These are phyloP conservation scores for Cyanidioschyzon merolae DNA, from an alignment of 23 red algal genomes.

Conservation along the genomic window DNA sequence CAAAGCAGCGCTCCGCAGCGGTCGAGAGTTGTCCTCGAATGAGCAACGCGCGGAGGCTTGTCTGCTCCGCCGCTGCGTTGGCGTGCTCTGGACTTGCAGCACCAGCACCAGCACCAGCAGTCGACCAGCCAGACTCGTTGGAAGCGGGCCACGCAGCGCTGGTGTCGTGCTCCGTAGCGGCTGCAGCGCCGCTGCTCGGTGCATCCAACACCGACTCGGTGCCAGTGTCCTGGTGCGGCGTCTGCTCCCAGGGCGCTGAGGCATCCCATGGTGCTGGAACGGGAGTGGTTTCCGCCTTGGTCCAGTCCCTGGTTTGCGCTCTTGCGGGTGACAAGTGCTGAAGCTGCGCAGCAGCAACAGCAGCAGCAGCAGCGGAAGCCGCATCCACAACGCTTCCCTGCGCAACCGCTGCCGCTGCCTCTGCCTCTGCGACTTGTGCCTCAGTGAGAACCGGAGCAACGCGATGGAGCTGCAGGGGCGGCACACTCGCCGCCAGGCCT, in stretches of 20 bases:
- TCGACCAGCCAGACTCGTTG: neutral
- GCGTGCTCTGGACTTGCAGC: neutral
- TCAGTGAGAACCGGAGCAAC: neutral
- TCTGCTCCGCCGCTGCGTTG: neutral
- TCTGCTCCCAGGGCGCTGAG: neutral
- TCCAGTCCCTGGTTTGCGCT: neutral
- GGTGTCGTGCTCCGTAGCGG: neutral
- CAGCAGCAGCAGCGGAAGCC: no score
- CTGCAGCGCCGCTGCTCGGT: neutral
- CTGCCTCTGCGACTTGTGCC: neutral
- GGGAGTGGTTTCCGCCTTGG: neutral
- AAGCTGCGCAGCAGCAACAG: neutral
- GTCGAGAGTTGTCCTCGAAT: neutral
- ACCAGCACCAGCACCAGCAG: neutral
- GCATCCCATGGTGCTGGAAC: conserved; percentile 4
- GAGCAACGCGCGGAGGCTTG: neutral
- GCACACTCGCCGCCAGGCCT: conserved; percentile 29
- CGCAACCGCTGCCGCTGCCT: neutral
- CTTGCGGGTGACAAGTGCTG: neutral
- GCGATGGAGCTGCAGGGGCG: neutral
- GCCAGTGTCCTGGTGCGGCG: neutral
- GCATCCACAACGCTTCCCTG: no score
- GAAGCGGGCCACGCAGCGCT: no score
- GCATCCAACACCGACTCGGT: neutral
- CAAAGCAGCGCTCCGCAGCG: neutral